phyloP scores from a whole-genome alignment of 2,329 filamentous ascomycete species.

The Sarocladium kiliense region DNA sequence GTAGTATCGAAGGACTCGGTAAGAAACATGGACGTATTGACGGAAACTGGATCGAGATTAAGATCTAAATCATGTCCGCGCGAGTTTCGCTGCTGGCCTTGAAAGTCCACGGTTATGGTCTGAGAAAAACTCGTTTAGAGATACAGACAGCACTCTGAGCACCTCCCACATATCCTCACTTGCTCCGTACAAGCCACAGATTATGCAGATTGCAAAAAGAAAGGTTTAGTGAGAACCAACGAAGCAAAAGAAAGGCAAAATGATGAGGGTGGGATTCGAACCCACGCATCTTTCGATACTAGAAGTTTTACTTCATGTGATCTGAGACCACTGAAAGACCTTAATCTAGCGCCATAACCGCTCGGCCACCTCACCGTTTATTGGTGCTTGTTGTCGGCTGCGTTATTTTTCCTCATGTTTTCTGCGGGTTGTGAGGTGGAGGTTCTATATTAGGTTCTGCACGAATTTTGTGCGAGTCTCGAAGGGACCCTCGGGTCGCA shows the following conservation, averaged over 20 bases:
- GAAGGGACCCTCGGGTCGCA: not conserved
- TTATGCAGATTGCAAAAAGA: not conserved
- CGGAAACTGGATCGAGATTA: no score
- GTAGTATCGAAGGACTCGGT: no score
- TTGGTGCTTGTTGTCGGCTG: not conserved
- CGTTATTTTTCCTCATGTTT: not conserved
- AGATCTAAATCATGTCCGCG: no score
- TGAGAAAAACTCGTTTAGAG: no score
- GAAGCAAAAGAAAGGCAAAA: not conserved
- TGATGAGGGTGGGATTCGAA: constrained; percentile 10
- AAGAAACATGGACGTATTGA: no score
- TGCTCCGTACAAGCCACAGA: no score
- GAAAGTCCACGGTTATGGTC: no score
- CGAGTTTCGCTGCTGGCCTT: no score
- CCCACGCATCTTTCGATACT: constrained; percentile 10
- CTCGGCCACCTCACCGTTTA: constrained; percentile 7
- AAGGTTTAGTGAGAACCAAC: not conserved
- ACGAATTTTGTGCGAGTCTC: no score
- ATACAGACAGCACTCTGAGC: no score
- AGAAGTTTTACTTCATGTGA: constrained; percentile 5
- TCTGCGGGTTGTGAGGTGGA: not conserved
- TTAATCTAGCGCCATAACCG: constrained; percentile 10
- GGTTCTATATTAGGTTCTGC: no score
- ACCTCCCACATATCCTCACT: no score
- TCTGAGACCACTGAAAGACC: constrained; percentile 8